Evolutionary conservation across 1,284 basidiomycete genomes (phyloP).

Genomic region (Leccinum angustisporum): DNA sequence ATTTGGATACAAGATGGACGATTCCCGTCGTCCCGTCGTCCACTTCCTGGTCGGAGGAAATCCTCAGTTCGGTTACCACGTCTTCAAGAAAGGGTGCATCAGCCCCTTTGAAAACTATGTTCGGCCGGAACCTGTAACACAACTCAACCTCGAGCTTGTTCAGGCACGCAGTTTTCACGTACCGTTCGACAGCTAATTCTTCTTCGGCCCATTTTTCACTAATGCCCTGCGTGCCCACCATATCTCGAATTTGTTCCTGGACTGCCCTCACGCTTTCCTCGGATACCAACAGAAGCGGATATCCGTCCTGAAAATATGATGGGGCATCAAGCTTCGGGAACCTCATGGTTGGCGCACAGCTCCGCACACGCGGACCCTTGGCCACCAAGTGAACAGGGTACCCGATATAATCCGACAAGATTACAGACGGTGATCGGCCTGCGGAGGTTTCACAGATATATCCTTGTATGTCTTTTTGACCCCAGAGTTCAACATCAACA

Average conservation of each 20-base stretch:
- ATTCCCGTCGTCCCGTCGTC: conserved; percentile 31
- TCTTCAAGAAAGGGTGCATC: conserved; percentile 50
- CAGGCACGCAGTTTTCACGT: conserved; percentile 8
- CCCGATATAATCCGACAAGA: conserved; percentile 60
- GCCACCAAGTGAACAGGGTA: conserved; percentile 59
- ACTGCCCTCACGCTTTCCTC: conserved; percentile 59
- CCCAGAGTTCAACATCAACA: conserved; percentile 55
- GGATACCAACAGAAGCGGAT: conserved; percentile 63
- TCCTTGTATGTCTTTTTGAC: conserved; percentile 52
- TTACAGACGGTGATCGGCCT: conserved; percentile 43
- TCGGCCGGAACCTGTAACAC: conserved; percentile 64
- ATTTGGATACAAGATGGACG: conserved; percentile 64
- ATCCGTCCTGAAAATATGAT: conserved; percentile 68
- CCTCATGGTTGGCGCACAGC: conserved; percentile 47
- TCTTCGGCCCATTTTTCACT: conserved; percentile 54
- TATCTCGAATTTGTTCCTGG: conserved; percentile 44
- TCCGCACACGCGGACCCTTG: conserved; percentile 61
- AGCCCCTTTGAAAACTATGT: conserved; percentile 63
- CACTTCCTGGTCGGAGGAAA: conserved; percentile 38
- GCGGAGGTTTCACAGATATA: conserved; percentile 53
- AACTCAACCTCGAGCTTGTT: conserved; percentile 4
- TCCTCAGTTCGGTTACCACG: conserved; percentile 48
- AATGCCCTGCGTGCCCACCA: conserved; percentile 59
- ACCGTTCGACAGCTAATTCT: conserved; percentile 64
- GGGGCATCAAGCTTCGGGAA: conserved; percentile 59